Conservation (phyloP, 2,329 filamentous ascomycete species). For the Exophiala spinifera region DNA sequence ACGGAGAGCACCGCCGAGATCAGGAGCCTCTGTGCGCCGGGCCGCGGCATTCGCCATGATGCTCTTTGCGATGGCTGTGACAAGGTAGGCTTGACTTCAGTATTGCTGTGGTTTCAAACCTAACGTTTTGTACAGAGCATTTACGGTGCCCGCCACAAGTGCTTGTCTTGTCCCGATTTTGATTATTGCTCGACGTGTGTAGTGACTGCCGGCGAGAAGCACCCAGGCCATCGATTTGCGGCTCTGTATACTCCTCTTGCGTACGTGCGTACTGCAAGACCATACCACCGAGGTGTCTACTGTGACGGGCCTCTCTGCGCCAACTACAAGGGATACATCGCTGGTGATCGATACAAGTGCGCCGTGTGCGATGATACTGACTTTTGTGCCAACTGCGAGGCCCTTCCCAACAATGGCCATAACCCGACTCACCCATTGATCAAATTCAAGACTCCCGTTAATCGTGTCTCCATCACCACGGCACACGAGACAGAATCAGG, state of each 20-base stretch:
- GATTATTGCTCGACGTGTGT: slow-evolving; percentile 85
- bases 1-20: slow-evolving; percentile 63
- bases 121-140: slow-evolving; percentile 58
- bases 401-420: slow-evolving; percentile 76
- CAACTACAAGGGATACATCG: slow-evolving; percentile 61
- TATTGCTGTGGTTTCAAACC: background rate
- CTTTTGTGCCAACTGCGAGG: slow-evolving; percentile 93
- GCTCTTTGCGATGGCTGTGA: slow-evolving; percentile 96
- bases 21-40: slow-evolving; percentile 67
- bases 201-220: slow-evolving; percentile 62
- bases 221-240: slow-evolving; percentile 83
- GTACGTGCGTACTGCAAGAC: slow-evolving; percentile 21
- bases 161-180: slow-evolving; percentile 94
- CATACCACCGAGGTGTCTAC: slow-evolving; percentile 78
- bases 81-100: slow-evolving; percentile 46
- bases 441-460: slow-evolving; percentile 92
- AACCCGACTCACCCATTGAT: slow-evolving; percentile 96
- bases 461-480: slow-evolving; percentile 82
- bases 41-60: slow-evolving; percentile 76
- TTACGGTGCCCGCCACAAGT: slow-evolving; percentile 89
- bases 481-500: slow-evolving; percentile 72
- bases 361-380: slow-evolving; percentile 92
- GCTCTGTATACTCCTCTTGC: slow-evolving; percentile 72
- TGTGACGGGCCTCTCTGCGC: slow-evolving; percentile 91
- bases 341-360: slow-evolving; percentile 91